Conservation (phyloP, 1,284 basidiomycete species). For the Ceratobasidium sp. region DNA sequence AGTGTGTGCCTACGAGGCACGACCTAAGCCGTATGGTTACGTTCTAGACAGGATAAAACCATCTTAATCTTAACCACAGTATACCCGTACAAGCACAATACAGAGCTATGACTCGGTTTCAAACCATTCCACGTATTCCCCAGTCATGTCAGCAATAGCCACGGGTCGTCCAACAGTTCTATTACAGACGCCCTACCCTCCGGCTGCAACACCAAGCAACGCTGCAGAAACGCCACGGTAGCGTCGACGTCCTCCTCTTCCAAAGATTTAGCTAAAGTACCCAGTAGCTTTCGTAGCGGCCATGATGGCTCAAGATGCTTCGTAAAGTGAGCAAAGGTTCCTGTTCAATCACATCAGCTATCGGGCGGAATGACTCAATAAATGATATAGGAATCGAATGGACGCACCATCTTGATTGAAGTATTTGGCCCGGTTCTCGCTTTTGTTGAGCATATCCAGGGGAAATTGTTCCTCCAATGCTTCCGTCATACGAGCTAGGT, state of each 20-base stretch:
- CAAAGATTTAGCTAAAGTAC: not conserved
- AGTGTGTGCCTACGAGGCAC: too few species aligned
- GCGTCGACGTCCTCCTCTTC: slow-evolving; percentile 13
- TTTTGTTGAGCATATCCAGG: not conserved
- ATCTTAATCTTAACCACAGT: too few species aligned
- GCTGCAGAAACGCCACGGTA: not conserved
- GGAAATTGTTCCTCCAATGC: not conserved
- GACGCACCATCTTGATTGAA: slow-evolving; percentile 13
- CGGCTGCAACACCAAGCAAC: slow-evolving; percentile 7
- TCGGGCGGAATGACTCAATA: not conserved
- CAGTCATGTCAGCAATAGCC: too few species aligned
- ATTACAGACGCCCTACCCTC: slow-evolving; percentile 8
- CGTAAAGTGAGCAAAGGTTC: not conserved
- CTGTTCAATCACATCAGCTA: not conserved
- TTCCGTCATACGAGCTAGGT: slow-evolving; percentile 11
- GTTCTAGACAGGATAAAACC: too few species aligned
- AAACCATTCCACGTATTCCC: too few species aligned
- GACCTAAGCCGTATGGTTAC: too few species aligned
- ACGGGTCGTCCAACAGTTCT: not conserved
- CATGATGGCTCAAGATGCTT: not conserved
- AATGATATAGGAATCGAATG: too few species aligned
- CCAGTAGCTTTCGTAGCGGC: not conserved
- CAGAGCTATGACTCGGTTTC: too few species aligned
- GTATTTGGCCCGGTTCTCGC: not conserved
- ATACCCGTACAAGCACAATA: too few species aligned